A percentile compares a stretch with the other conserved stretches of the same genome.
phyloP scores from a whole-genome alignment of 208 protist genomes.

The Leishmania arabica region DNA sequence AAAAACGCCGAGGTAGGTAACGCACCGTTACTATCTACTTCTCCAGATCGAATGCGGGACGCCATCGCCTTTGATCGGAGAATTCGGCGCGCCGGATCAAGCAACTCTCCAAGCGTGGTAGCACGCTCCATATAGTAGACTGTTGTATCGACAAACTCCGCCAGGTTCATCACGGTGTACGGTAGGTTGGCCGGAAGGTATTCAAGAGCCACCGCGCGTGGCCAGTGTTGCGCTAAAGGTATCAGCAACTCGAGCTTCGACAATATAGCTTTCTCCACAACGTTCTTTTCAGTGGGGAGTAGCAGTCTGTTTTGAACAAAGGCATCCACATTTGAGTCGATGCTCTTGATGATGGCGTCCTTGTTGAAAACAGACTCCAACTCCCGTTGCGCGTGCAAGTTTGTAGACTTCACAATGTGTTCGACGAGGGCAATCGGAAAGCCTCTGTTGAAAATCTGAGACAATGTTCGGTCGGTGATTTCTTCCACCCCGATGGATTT shows the following conservation, averaged over 20 bases:
- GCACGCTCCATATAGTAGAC: slow-evolving; percentile 80
- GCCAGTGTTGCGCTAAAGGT: slow-evolving; percentile 57
- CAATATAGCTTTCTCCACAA: slow-evolving; percentile 53
- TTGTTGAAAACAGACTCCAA: slow-evolving; percentile 64
- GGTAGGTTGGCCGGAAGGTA: slow-evolving; percentile 65
- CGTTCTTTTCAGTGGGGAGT: slow-evolving; percentile 42
- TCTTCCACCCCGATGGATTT: slow-evolving; percentile 19
- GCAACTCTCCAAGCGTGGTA: slow-evolving; percentile 39
- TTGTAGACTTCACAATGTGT: slow-evolving; percentile 57
- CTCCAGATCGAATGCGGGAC: slow-evolving; percentile 26
- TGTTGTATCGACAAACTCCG: slow-evolving; percentile 76
- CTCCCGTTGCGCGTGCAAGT: slow-evolving; percentile 32
- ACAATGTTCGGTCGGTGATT: slow-evolving; percentile 24
- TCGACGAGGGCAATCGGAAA: slow-evolving; percentile 69
- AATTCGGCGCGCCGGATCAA: slow-evolving; percentile 39
- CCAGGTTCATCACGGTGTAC: slow-evolving; percentile 58
- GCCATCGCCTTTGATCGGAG: slow-evolving; percentile 46
- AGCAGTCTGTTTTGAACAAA: slow-evolving; percentile 46
- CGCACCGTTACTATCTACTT: neutral
- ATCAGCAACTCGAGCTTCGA: slow-evolving; percentile 49
- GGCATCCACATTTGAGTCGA: slow-evolving; percentile 57
- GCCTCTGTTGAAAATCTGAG: slow-evolving; percentile 59
- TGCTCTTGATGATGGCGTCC: slow-evolving; percentile 39
- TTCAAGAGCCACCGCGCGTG: slow-evolving; percentile 64
- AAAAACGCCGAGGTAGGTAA: slow-evolving; percentile 40